A percentile compares a stretch with the other conserved stretches of the same genome.
These are phyloP conservation scores for Caryopteris hybrid DNA, from an alignment of 305 asterid species.

Conservation along the genomic window DNA sequence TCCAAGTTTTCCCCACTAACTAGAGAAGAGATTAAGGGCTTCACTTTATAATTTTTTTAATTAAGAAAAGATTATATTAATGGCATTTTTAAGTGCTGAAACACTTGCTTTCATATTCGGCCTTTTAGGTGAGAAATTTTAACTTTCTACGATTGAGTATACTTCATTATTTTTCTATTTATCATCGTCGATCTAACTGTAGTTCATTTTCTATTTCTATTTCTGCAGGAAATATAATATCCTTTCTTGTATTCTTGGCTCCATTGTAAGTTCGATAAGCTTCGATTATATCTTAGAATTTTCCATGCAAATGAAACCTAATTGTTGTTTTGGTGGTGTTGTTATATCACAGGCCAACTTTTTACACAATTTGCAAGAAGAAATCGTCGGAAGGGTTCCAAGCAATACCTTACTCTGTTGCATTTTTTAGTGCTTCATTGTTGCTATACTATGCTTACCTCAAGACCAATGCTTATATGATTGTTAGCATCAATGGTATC, in stretches of 20 bases:
- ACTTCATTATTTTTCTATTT: not conserved
- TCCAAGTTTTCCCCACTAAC: not conserved
- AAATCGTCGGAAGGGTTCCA: slow-evolving; percentile 59
- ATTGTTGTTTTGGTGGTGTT: not conserved
- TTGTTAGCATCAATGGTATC: slow-evolving; percentile 46
- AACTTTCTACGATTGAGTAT: not conserved
- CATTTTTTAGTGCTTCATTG: slow-evolving; percentile 54
- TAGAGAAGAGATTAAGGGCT: not conserved
- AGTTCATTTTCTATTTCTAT: not conserved
- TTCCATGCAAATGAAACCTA: not conserved
- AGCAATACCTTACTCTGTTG: slow-evolving; percentile 54
- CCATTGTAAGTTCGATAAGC: slow-evolving; percentile 36
- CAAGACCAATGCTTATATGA: slow-evolving; percentile 50
- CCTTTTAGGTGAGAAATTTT: slow-evolving; percentile 37
- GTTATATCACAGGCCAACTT: slow-evolving; percentile 40
- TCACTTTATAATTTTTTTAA: not conserved
- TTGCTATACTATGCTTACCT: slow-evolving; percentile 55
- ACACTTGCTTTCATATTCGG: slow-evolving; percentile 52
- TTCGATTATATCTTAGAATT: no score
- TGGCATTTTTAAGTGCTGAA: slow-evolving; percentile 35
- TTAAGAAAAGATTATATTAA: not conserved
- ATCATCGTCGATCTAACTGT: not conserved
- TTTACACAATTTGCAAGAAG: slow-evolving; percentile 49
- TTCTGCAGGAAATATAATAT: slow-evolving; percentile 49
- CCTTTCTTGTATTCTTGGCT: slow-evolving; percentile 63